These are phyloP conservation scores for Boletus rubropictus DNA, from an alignment of 768 basidiomycete species.

Conservation along the genomic window DNA sequence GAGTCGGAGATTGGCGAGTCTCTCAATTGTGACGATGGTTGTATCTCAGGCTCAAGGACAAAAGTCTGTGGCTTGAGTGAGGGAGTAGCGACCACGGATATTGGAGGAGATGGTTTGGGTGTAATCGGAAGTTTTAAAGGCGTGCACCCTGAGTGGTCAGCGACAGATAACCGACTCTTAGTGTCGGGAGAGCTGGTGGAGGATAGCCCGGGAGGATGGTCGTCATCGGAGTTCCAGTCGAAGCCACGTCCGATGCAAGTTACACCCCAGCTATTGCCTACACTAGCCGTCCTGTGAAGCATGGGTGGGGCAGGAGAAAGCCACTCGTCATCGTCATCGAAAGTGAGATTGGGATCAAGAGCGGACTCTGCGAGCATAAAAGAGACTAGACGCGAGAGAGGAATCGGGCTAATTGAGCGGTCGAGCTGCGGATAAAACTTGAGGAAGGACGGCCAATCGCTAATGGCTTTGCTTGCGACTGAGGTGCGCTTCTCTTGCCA, in stretches of 20 bases:
- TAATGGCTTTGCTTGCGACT: constrained; percentile 6
- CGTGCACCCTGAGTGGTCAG: constrained; percentile 12
- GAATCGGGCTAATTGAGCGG: neutral
- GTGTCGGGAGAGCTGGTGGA: constrained; percentile 6
- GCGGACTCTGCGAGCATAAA: constrained; percentile 56
- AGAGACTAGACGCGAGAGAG: neutral
- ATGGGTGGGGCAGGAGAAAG: constrained; percentile 43
- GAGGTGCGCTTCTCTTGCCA: neutral
- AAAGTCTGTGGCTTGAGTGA: constrained; percentile 24
- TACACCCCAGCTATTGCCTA: constrained; percentile 78
- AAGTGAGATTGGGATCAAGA: constrained; percentile 55
- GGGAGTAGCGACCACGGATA: constrained; percentile 13
- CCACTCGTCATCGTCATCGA: constrained; percentile 75
- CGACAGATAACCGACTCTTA: constrained; percentile 5
- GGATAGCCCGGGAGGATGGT: constrained; percentile 18
- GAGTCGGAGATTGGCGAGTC: constrained; percentile 27
- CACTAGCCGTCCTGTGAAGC: constrained; percentile 59
- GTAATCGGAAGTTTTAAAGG: constrained; percentile 7
- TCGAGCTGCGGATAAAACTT: constrained; percentile 1
- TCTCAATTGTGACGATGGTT: constrained; percentile 26
- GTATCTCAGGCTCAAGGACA: constrained; percentile 23
- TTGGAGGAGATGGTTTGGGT: constrained; percentile 11
- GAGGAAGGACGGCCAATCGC: neutral
- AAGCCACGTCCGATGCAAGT: constrained; percentile 82
- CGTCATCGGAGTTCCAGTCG: constrained; percentile 54